Conservation (phyloP, 2,329 filamentous ascomycete genomes). For the Biscogniauxia marginata region DNA sequence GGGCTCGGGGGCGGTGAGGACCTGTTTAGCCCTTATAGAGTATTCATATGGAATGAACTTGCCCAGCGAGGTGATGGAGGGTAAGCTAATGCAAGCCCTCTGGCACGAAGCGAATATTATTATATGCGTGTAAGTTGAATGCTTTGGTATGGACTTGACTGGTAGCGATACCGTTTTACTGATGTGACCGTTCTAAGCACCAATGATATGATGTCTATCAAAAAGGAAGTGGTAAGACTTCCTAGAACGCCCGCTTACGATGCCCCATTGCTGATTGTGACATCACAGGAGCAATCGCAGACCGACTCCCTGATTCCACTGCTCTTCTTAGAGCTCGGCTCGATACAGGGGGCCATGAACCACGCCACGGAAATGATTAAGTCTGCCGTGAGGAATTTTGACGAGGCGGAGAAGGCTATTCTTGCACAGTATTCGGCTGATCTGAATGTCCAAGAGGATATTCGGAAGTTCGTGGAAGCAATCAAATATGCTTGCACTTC, state of each 20-base stretch:
- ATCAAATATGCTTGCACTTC: conserved; percentile 15
- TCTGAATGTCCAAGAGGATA: conserved; percentile 3
- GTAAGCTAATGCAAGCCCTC: conserved; percentile 13
- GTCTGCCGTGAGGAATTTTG: conserved; percentile 5
- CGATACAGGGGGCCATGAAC: conserved; percentile 11
- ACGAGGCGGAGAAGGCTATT: conserved; percentile 7
- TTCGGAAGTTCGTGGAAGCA: conserved; percentile 11
- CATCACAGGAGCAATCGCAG: conserved; percentile 12
- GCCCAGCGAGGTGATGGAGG: conserved; percentile 3
- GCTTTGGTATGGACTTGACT: neutral
- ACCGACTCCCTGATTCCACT: conserved; percentile 14
- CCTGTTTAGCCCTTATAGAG: conserved; percentile 12
- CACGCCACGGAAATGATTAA: conserved; percentile 4
- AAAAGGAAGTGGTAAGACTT: conserved; percentile 18
- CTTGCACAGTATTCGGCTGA: conserved; percentile 4
- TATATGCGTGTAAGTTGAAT: conserved; percentile 7
- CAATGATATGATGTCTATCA: conserved; percentile 20
- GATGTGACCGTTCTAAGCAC: conserved; percentile 2
- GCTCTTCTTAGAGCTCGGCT: conserved; percentile 11
- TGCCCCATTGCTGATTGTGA: neutral
- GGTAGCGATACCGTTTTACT: too few relatives aligned
- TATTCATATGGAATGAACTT: conserved; percentile 8
- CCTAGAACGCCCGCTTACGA: neutral
- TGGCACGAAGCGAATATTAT: conserved; percentile 14
- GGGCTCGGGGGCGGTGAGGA: conserved; percentile 10